phyloP scores from a whole-genome alignment of 441 rosid species.

The Sinapis alba region DNA sequence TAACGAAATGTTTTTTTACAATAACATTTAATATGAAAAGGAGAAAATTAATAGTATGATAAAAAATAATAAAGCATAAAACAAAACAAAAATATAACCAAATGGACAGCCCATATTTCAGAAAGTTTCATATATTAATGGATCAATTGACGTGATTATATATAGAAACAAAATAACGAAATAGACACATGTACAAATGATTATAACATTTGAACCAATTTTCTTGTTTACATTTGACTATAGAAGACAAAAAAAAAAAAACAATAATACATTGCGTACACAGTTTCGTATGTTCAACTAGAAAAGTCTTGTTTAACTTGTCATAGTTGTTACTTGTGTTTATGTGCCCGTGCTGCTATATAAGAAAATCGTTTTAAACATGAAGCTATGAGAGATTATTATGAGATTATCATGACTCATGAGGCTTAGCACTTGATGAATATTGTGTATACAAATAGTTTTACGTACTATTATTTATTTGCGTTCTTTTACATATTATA shows the following conservation, averaged over 20 bases:
- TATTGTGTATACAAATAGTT: too few relatives aligned
- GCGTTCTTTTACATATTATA: too few relatives aligned
- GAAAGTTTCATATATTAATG: neutral
- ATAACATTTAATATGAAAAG: too few relatives aligned
- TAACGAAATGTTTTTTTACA: too few relatives aligned
- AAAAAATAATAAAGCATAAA: too few relatives aligned
- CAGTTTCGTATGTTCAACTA: neutral
- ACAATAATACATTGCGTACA: neutral
- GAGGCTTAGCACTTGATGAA: too few relatives aligned
- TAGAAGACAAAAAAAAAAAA: neutral
- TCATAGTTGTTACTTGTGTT: too few relatives aligned
- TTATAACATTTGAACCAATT: neutral
- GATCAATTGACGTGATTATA: neutral
- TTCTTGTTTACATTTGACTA: neutral
- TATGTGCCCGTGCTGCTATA: neutral
- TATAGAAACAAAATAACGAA: too few relatives aligned
- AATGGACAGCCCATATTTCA: too few relatives aligned
- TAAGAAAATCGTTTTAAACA: neutral
- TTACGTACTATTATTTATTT: too few relatives aligned
- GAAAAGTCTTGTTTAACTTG: neutral
- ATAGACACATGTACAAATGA: neutral
- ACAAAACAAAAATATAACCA: neutral
- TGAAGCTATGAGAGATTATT: neutral
- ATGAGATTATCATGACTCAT: too few relatives aligned
- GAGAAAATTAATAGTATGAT: too few relatives aligned